A percentile compares a stretch with the other conserved stretches of the same genome.
phyloP scores from a whole-genome alignment of 768 basidiomycete genomes.

The Amanita rubescens region DNA sequence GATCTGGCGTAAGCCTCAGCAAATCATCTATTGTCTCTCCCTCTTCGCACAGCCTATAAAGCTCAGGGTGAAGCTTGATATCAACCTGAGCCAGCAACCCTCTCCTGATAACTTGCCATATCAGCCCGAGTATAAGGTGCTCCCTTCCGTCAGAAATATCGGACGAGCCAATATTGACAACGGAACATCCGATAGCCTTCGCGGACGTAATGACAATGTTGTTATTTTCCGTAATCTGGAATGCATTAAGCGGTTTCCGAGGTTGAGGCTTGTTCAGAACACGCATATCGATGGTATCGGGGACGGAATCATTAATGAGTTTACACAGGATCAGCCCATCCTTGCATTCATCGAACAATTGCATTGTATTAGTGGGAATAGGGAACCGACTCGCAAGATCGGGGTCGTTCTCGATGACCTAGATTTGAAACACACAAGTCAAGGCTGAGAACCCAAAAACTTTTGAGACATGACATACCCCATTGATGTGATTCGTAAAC shows the following conservation, averaged over 20 bases:
- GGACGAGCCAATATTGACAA: slow-evolving; percentile 94
- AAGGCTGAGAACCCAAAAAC: not conserved
- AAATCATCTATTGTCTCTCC: slow-evolving; percentile 97
- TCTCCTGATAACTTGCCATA: slow-evolving; percentile 97
- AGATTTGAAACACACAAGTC: no score
- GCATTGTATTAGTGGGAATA: slow-evolving; percentile 96
- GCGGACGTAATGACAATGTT: slow-evolving; percentile 98
- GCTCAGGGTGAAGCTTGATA: slow-evolving; percentile 96
- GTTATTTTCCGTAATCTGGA: slow-evolving; percentile 99
- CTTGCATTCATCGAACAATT: slow-evolving; percentile 93
- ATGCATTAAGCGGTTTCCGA: slow-evolving; percentile 87
- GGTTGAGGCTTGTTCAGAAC: slow-evolving; percentile 86
- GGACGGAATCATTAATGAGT: slow-evolving; percentile 98
- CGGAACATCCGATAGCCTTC: slow-evolving; percentile 96
- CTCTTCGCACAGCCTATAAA: slow-evolving; percentile 94
- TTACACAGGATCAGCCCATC: slow-evolving; percentile 97
- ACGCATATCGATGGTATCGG: slow-evolving; percentile 98
- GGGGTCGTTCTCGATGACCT: slow-evolving; percentile 89
- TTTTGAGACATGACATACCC: slow-evolving; percentile 41
- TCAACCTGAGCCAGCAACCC: slow-evolving; percentile 93
- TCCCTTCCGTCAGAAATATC: slow-evolving; percentile 92
- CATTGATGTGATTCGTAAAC: slow-evolving; percentile 98
- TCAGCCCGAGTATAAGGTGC: slow-evolving; percentile 93
- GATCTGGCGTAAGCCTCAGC: slow-evolving; percentile 88
- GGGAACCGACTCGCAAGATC: slow-evolving; percentile 81